These are phyloP conservation scores for Irpex sp. DNA, from an alignment of 1,284 basidiomycete species.

Conservation along the genomic window DNA sequence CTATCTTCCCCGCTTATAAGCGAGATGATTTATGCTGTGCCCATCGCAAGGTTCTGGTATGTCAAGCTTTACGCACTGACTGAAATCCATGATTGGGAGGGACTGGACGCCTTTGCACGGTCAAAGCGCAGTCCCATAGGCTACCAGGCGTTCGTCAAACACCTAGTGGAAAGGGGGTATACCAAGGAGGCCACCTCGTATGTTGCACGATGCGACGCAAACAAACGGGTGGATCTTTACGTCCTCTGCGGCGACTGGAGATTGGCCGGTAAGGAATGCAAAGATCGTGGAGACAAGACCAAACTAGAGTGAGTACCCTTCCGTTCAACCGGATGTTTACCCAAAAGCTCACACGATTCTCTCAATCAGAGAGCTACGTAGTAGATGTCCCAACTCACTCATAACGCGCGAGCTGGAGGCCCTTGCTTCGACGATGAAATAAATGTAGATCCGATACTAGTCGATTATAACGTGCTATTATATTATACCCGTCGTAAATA, in stretches of 20 bases:
- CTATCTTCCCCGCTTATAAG: not conserved
- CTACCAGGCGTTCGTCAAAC: conserved; percentile 88
- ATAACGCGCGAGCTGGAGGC: conserved; percentile 78
- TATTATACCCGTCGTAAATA: not conserved
- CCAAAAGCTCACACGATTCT: not conserved
- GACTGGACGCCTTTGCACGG: conserved; percentile 79
- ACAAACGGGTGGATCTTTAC: conserved; percentile 82
- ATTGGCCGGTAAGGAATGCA: conserved; percentile 82
- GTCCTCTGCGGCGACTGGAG: conserved; percentile 88
- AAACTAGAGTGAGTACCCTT: conserved; percentile 69
- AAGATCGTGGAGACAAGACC: conserved; percentile 78
- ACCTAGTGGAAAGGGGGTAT: conserved; percentile 71
- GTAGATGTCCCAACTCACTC: conserved; percentile 72
- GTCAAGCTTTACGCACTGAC: conserved; percentile 83
- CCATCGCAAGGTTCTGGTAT: conserved; percentile 79
- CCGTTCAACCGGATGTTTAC: conserved; percentile 1
- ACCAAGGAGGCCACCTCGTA: conserved; percentile 71
- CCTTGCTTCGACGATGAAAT: conserved; percentile 66
- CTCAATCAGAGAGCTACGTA: conserved; percentile 56
- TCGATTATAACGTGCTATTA: not conserved
- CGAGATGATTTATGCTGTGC: not conserved
- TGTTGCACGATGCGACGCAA: conserved; percentile 80
- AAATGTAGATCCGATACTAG: conserved; percentile 12
- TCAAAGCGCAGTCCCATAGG: conserved; percentile 92
- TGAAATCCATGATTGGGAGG: conserved; percentile 78